Percentiles rank a stretch among this genome's conserved stretches.
Evolutionary conservation across 768 basidiomycete species (phyloP).

Genomic region (Dioszegia crocea): DNA sequence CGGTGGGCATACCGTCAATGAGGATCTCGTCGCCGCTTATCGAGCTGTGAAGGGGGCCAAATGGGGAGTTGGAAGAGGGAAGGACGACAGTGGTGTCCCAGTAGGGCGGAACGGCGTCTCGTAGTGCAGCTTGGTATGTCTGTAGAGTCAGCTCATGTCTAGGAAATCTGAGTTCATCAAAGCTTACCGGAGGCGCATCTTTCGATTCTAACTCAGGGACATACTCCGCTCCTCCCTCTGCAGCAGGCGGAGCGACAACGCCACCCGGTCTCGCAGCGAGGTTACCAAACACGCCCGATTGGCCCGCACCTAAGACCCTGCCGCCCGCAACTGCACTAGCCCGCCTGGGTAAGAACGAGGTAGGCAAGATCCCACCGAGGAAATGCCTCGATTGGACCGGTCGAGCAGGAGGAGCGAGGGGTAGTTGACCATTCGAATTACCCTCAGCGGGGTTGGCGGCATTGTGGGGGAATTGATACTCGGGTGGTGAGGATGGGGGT

Average conservation of each 20-base stretch:
- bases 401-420: conserved; percentile 47
- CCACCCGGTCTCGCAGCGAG: conserved; percentile 77
- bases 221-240: conserved; percentile 56
- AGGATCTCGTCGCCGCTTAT: conserved; percentile 63
- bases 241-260: conserved; percentile 19
- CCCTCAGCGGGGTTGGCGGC: conserved; percentile 41
- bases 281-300: conserved; percentile 94
- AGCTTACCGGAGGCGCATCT: conserved; percentile 77
- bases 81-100: conserved; percentile 95
- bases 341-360: conserved; percentile 28
- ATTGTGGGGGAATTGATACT: conserved; percentile 43
- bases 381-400: conserved; percentile 56
- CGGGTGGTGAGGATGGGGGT: conserved; percentile 45
- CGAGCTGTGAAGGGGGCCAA: conserved; percentile 56
- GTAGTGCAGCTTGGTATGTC: conserved; percentile 82
- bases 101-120: conserved; percentile 87
- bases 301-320: conserved; percentile 52
- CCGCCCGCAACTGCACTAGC: conserved; percentile 7
- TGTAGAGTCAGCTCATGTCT: conserved; percentile 47
- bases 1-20: conserved; percentile 85
- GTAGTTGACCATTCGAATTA: conserved; percentile 46
- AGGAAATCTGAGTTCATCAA: too few relatives aligned
- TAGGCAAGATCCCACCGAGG: conserved; percentile 39
- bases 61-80: conserved; percentile 53
- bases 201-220: conserved; percentile 73